Conservation (phyloP, 1,139 yeast genomes). For the Nadsonia commutata region DNA sequence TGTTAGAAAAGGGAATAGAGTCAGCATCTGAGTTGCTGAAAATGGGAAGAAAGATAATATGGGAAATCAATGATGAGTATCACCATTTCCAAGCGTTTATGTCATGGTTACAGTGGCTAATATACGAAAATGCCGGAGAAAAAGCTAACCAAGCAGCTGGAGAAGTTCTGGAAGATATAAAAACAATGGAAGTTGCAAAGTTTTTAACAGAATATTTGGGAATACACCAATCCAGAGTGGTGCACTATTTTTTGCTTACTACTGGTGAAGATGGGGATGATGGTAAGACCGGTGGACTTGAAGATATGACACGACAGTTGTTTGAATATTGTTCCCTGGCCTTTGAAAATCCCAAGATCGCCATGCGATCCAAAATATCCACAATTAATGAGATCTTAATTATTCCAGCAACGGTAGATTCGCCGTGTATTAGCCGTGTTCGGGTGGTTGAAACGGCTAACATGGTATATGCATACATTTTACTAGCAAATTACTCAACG, state of each 20-base stretch:
- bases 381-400: constrained; percentile 1
- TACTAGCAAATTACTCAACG: too few relatives aligned
- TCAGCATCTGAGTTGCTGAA: constrained; percentile 25
- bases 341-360: not conserved
- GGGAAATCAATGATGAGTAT: constrained; percentile 40
- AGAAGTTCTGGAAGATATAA: constrained; percentile 11
- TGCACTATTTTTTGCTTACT: not conserved
- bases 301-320: constrained; percentile 1
- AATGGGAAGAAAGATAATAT: constrained; percentile 27
- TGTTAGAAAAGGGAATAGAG: constrained; percentile 21
- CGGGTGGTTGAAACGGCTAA: not conserved
- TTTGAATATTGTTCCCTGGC: constrained; percentile 3
- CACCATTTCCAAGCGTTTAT: constrained; percentile 36
- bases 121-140: constrained; percentile 13
- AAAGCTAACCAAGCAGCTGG: constrained; percentile 8
- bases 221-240: too few relatives aligned
- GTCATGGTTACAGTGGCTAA: constrained; percentile 21
- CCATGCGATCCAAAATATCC: not conserved
- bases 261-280: too few relatives aligned
- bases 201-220: constrained; percentile 12
- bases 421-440: not conserved
- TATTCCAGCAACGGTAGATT: constrained; percentile 1
- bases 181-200: constrained; percentile 14
- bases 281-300: too few relatives aligned
- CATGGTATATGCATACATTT: not conserved